These are phyloP conservation scores for Saccharomycopsis malanga DNA, from an alignment of 805 yeast genomes.

Conservation along the genomic window DNA sequence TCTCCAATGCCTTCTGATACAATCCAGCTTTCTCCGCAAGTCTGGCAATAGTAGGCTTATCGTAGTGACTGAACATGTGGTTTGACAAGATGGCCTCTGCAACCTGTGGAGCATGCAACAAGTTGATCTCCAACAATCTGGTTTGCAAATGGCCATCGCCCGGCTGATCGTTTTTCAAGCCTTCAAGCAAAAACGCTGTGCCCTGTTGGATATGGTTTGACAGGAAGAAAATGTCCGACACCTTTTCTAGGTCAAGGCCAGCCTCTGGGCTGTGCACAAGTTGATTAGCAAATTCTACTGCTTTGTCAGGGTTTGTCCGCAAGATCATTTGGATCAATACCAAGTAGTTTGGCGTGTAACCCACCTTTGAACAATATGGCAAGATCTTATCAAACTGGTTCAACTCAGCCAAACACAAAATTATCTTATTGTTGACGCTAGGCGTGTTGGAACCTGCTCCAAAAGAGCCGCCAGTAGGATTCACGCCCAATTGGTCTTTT, in stretches of 20 bases:
- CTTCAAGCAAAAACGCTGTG: constrained; percentile 93
- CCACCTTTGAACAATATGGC: constrained; percentile 87
- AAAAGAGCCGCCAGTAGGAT: constrained; percentile 2
- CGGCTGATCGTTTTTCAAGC: constrained; percentile 87
- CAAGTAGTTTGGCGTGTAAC: constrained; percentile 83
- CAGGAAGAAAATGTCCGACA: constrained; percentile 89
- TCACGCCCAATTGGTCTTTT: background rate
- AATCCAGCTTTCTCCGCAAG: constrained; percentile 95
- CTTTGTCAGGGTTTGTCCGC: constrained; percentile 94
- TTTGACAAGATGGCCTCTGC: constrained; percentile 98
- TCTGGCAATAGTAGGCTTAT: constrained; percentile 85
- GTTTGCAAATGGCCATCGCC: constrained; percentile 96
- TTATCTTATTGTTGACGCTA: constrained; percentile 50
- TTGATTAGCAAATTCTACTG: constrained; percentile 92
- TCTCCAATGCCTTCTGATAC: constrained; percentile 92
- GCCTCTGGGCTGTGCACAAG: constrained; percentile 60
- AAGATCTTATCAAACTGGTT: constrained; percentile 94
- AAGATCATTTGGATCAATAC: constrained; percentile 84
- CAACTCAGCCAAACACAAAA: constrained; percentile 84
- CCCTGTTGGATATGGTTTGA: constrained; percentile 96
- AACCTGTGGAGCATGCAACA: constrained; percentile 96
- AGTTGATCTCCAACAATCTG: constrained; percentile 83
- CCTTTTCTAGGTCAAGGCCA: constrained; percentile 70
- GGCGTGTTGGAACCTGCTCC: constrained; percentile 49
- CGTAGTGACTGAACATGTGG: constrained; percentile 92